Percentiles rank a stretch among this genome's conserved stretches.
These are phyloP conservation scores for Amaranthus hypochondriacus DNA, from an alignment of 148 eudicot species.

Conservation along the genomic window DNA sequence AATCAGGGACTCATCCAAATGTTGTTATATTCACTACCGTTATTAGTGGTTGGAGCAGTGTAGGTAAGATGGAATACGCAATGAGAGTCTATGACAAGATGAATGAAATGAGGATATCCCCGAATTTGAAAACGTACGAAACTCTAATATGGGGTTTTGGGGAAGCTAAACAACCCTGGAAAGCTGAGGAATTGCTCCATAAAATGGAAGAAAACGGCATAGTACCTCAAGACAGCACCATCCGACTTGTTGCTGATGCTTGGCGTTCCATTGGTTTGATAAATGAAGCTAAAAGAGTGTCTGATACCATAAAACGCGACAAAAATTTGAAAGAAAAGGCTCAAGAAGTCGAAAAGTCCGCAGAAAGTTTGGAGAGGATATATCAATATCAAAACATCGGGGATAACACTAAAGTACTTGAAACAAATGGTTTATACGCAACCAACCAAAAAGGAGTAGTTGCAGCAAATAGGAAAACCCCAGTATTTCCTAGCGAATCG, in stretches of 20 bases:
- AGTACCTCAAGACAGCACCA: conserved; percentile 46
- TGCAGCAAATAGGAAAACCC: conserved; percentile 31
- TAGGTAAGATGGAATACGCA: conserved; percentile 75
- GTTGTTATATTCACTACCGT: conserved; percentile 84
- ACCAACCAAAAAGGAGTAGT: conserved; percentile 27
- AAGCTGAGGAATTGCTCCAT: conserved; percentile 68
- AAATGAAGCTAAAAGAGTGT: conserved; percentile 55
- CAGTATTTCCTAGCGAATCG: conserved; percentile 27
- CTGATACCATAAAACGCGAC: conserved; percentile 20
- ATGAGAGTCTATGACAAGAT: conserved; percentile 55
- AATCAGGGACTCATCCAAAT: conserved; percentile 49
- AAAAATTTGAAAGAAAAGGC: neutral
- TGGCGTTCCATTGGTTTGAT: conserved; percentile 74
- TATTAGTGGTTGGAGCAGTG: conserved; percentile 94
- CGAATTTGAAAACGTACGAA: conserved; percentile 74
- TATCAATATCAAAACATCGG: conserved; percentile 21
- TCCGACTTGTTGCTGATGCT: conserved; percentile 68
- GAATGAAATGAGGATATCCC: conserved; percentile 59
- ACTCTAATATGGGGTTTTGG: conserved; percentile 88
- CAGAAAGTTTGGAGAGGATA: conserved; percentile 20
- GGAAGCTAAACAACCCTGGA: conserved; percentile 88
- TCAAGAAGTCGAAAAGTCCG: conserved; percentile 19
- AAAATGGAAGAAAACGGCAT: conserved; percentile 57
- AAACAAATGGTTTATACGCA: conserved; percentile 10
- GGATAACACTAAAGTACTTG: conserved; percentile 17